Conservation (phyloP, 2,329 filamentous ascomycete genomes). For the Monilinia laxa region DNA sequence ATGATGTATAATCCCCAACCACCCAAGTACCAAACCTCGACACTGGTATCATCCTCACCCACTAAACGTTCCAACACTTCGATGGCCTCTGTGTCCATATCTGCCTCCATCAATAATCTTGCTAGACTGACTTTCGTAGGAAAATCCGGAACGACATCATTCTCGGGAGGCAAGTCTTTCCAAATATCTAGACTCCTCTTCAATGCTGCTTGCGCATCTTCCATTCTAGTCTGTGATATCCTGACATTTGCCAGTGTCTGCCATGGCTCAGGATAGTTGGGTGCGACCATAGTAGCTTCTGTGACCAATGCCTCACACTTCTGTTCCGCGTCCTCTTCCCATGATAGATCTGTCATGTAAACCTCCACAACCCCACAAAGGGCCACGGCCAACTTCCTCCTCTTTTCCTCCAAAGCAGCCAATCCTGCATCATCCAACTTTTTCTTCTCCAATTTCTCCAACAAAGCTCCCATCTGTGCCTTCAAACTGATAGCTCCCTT, state of each 20-base stretch:
- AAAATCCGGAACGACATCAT: slow-evolving; percentile 78
- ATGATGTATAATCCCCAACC: slow-evolving; percentile 88
- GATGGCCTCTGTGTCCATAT: slow-evolving; percentile 80
- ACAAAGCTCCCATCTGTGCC: slow-evolving; percentile 64
- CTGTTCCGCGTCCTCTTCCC: slow-evolving; percentile 85
- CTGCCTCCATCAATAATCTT: slow-evolving; percentile 84
- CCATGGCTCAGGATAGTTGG: slow-evolving; percentile 81
- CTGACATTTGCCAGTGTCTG: slow-evolving; percentile 93
- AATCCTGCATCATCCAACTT: slow-evolving; percentile 46
- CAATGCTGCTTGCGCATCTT: slow-evolving; percentile 79
- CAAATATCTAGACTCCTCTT: slow-evolving; percentile 78
- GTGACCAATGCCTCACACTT: slow-evolving; percentile 87
- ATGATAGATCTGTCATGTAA: slow-evolving; percentile 97
- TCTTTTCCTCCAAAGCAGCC: slow-evolving; percentile 63
- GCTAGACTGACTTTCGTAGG: slow-evolving; percentile 80
- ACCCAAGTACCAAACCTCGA: slow-evolving; percentile 95
- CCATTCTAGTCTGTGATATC: slow-evolving; percentile 78
- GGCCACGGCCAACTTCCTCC: slow-evolving; percentile 81
- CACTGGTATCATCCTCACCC: slow-evolving; percentile 86
- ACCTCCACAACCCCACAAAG: slow-evolving; percentile 93
- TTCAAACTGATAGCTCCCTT: slow-evolving; percentile 71
- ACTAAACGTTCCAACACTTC: slow-evolving; percentile 82
- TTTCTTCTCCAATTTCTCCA: slow-evolving; percentile 51
- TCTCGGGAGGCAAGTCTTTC: slow-evolving; percentile 72
- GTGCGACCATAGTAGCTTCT: slow-evolving; percentile 83